Evolutionary conservation across 2,329 filamentous ascomycete species (phyloP), one percentile per base, ranked within the genome.

Genomic region (Chaetomium sp.): DNA sequence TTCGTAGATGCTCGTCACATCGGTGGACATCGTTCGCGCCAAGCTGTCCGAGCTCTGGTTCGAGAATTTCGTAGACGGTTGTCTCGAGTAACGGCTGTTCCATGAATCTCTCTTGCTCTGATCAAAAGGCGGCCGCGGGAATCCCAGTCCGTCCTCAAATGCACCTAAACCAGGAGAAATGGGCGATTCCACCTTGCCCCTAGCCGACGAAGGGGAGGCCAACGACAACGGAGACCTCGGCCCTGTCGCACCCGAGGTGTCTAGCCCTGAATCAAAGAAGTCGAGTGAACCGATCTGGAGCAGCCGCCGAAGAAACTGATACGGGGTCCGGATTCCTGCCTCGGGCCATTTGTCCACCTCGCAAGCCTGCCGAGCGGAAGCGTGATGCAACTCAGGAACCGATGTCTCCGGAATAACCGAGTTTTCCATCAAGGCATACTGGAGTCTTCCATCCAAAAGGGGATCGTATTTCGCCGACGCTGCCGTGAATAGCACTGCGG

Each of bases 381-480:
- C 55, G 40, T 67, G 65, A 41, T 67, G 65, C 1, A 64, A 59
- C 37, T 67, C 65, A 0, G 67, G 67, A 0, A 68, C 64, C 2
- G 62, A 51, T 2, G 60, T 61, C 49, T 67, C 67, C 1, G 64
- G 65, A 12, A 67, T 66, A 36, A 64, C 60, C 1, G 64, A 57
- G 35, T 62, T 62, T 9, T 65, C 63, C 1, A 61, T 63, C n/a
- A 68, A 49, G 0, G 65, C 62, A 44, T 68, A 65, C 45, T 68
- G 67, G 2, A 66, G 58, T 10, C 63, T 59, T 8, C 61, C 63
- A 6, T 63, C 62, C 5, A 67, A 59, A 7, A 68, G 57, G 5
- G 67, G 67, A 41, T 68, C 67, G 52, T 68, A 68, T 53, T 68
- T 67, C 45, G 66, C 65, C 1, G 67, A 68, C 7, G 67, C 66